Percentiles rank a stretch among this genome's conserved stretches.
Conservation (phyloP, 208 protist species). For the Entamoeba moshkovskii region DNA sequence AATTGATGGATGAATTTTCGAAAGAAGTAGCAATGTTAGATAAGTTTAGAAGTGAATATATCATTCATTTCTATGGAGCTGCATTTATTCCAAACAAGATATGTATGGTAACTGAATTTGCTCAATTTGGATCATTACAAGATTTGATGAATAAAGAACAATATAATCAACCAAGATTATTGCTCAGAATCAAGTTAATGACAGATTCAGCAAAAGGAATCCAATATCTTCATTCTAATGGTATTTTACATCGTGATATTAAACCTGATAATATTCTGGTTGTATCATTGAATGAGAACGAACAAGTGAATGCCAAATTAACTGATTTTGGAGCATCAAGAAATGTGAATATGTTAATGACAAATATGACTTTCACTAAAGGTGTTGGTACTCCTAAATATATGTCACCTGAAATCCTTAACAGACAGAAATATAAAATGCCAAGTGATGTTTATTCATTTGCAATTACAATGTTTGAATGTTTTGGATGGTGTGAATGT, state of each 20-base stretch:
- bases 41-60: constrained; percentile 37
- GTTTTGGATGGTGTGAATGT: constrained; percentile 25
- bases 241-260: constrained; percentile 12
- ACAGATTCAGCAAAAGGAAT: background rate
- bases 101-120: constrained; percentile 43
- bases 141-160: background rate
- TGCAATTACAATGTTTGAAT: constrained; percentile 41
- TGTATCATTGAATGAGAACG: background rate
- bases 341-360: background rate
- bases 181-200: background rate
- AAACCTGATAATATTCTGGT: constrained; percentile 17
- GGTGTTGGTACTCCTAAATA: constrained; percentile 23
- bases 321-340: constrained; percentile 11
- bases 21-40: constrained; percentile 34
- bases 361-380: background rate
- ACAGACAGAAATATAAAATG: constrained; percentile 24
- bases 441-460: constrained; percentile 45
- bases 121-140: constrained; percentile 18
- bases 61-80: constrained; percentile 44
- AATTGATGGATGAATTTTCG: constrained; percentile 26
- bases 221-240: background rate
- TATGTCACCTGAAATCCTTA: constrained; percentile 41
- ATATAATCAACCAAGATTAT: background rate
- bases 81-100: constrained; percentile 34
- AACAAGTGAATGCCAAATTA: constrained; percentile 13